phyloP scores from a whole-genome alignment of 805 yeast species.

The Lachancea meyersii region DNA sequence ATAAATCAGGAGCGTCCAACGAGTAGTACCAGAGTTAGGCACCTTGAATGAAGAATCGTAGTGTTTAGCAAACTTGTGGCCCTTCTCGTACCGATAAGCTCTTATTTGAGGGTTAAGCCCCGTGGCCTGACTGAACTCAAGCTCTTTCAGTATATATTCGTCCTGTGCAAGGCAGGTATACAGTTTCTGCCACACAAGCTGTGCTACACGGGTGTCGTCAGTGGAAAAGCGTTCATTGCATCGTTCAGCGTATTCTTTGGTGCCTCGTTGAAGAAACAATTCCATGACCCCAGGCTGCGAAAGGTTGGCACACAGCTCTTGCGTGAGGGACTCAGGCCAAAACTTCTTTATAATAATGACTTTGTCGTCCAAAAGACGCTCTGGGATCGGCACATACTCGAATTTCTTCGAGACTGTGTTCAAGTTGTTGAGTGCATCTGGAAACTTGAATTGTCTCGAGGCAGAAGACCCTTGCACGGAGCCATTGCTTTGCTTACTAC shows the following conservation, averaged over 20 bases:
- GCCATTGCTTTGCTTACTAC: not conserved
- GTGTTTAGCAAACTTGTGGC: conserved; percentile 56
- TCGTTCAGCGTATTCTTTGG: conserved; percentile 49
- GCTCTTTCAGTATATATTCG: conserved; percentile 29
- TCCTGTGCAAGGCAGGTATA: conserved; percentile 27
- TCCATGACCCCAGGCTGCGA: conserved; percentile 9
- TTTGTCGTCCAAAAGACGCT: conserved; percentile 8
- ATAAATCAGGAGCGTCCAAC: conserved; percentile 56
- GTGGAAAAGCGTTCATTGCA: conserved; percentile 46
- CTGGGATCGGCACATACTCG: conserved; percentile 10
- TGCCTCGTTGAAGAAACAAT: conserved; percentile 8
- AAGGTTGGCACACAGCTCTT: conserved; percentile 3
- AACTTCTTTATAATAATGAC: conserved; percentile 11
- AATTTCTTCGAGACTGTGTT: not conserved
- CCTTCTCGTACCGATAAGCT: conserved; percentile 47
- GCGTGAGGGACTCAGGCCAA: conserved; percentile 4
- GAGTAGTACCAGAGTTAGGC: conserved; percentile 38
- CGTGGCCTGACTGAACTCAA: conserved; percentile 34
- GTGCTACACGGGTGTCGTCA: conserved; percentile 36
- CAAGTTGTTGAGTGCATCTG: conserved; percentile 4
- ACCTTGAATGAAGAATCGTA: conserved; percentile 51
- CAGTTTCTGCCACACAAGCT: conserved; percentile 41
- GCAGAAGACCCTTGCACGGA: not conserved
- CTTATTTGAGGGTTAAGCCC: conserved; percentile 54
- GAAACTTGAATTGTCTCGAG: conserved; percentile 1